Base-by-base conservation (phyloP, 2,329 filamentous ascomycete species). In the Boeremia exigua region DNA sequence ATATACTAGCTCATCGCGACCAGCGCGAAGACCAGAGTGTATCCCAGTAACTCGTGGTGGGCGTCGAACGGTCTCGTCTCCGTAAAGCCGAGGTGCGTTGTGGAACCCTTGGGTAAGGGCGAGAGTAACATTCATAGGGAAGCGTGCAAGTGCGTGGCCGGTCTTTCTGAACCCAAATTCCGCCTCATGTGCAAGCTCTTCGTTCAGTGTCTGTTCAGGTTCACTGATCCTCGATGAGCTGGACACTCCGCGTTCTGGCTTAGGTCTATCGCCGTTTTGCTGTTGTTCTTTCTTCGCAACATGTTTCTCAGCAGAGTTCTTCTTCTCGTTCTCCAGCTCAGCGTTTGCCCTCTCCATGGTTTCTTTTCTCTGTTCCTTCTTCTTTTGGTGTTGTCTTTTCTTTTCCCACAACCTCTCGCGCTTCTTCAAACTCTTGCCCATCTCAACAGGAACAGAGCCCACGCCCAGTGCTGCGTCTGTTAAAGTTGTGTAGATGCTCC, bases 81-180 rank as follows among this genome's bases (percentile, higher is more conserved):
- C 88, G 62, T 90, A 91, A 0, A 91, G 78, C 2, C 86, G 82
- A 1, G 88, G 88, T 0, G 86, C 86, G 60, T 90, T 90, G 69
- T 90, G 87, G 60, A 90, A 89, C 1, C 87, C 88, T 67, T 89
- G 86, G 1, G 86, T 85, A 2, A 90, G 69, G 0, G 86, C 85
- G 36, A 89, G 74, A 0, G 82, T 80, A 2, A 89, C 70, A 62
- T 88, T 82, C 60, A 88, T 82, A 0, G 88, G 88, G 0, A 85
- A 83, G 57, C 78, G 79, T 6, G 79, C 79, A 4, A 88, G 73
- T 4, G 85, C 83, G 2, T 76, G 68, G 0, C 80, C 80, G 0
- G 84, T 81, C 60, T 81, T 80, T 23, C 76, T 76, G 15, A 86
- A 74, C 1, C 83, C 84, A 50, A 78, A 77, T 3, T 79, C 78